Percentiles rank a stretch among this genome's conserved stretches.
phyloP scores from a whole-genome alignment of 2,329 filamentous ascomycete genomes.

The Epicoccum sorghinum region DNA sequence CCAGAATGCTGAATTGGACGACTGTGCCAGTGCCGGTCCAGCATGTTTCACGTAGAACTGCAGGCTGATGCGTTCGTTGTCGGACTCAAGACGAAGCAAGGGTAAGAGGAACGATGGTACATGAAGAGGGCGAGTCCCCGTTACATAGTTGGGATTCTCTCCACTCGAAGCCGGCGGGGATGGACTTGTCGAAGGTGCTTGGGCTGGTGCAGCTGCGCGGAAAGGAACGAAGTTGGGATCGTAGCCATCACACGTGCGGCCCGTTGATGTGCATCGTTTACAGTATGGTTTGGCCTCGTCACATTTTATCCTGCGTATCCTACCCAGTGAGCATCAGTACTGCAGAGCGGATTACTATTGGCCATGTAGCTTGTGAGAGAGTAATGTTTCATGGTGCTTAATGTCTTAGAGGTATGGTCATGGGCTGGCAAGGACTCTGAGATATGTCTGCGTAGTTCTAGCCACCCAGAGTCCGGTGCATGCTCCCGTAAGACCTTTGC shows the following conservation, averaged over 20 bases:
- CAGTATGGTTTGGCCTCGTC: constrained; percentile 42
- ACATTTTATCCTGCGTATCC: constrained; percentile 43
- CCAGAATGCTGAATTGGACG: constrained; percentile 42
- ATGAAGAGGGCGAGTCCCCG: not conserved
- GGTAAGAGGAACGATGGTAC: constrained; percentile 20
- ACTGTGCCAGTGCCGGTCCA: constrained; percentile 32
- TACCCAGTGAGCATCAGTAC: constrained; percentile 16
- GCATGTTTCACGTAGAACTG: constrained; percentile 39
- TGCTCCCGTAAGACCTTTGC: no score
- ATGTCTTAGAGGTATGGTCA: no score
- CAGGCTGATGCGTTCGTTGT: constrained; percentile 35
- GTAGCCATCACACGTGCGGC: constrained; percentile 43
- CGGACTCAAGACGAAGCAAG: constrained; percentile 25
- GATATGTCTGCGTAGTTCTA: no score
- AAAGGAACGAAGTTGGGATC: not conserved
- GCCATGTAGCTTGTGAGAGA: not conserved
- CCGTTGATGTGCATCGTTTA: constrained; percentile 39
- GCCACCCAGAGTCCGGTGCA: no score
- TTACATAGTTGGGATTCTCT: not conserved
- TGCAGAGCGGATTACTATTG: not conserved
- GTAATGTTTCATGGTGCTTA: not conserved
- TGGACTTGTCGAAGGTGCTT: not conserved
- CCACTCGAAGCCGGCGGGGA: not conserved
- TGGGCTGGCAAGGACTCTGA: no score
- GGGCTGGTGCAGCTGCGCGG: not conserved